Evolutionary conservation across 1,284 basidiomycete genomes (phyloP), one percentile per base, ranked within the genome.

Genomic region (Fomes fomentarius): DNA sequence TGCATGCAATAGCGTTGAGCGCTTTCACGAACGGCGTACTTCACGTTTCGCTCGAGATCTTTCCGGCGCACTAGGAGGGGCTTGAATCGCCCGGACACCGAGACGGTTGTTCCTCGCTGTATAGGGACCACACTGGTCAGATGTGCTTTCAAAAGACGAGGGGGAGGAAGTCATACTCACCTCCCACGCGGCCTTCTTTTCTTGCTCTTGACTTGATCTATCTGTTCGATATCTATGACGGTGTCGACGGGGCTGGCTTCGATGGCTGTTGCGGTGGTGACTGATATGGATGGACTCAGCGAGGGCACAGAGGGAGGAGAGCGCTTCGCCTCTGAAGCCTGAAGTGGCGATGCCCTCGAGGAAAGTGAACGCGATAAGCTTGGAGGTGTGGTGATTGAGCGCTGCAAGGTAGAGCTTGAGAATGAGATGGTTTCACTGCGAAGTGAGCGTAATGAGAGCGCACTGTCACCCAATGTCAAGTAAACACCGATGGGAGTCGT

Each of bases 261-360:
- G 7, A 77, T 74, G 28, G 78, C 75, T 0, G 91, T 94, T 1
- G 91, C 81, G 1, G 95, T 97, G 0, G 81, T 81, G 47, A 96
- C 77, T 0, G 77, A 79, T 9, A 97, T 81, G 0, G 75, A 74
- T n/a, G n/a, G n/a, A n/a, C n/a, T n/a, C n/a, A n/a, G n/a, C n/a
- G n/a, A n/a, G 75, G 1, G 94, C 93, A 66, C 96, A 99, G 0
- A 99, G 78, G 0, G 95, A 94, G 1, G 94, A 93, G 0, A 99
- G 77, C 0, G 97, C 97, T 72, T 99, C 97, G 15, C 97, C 97
- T 28, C 96, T 84, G 66, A 99, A 99, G 0, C 97, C 97, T 70
- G 98, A 98, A 0, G 96, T 96, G 2, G 76, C 75, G 4, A 99
- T 84, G 0, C 81, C 74, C 0, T 84, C 76, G 1, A 99, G 81